Evolutionary conservation across 2,329 filamentous ascomycete species (phyloP).

Genomic region (Microcyclosporella mali): DNA sequence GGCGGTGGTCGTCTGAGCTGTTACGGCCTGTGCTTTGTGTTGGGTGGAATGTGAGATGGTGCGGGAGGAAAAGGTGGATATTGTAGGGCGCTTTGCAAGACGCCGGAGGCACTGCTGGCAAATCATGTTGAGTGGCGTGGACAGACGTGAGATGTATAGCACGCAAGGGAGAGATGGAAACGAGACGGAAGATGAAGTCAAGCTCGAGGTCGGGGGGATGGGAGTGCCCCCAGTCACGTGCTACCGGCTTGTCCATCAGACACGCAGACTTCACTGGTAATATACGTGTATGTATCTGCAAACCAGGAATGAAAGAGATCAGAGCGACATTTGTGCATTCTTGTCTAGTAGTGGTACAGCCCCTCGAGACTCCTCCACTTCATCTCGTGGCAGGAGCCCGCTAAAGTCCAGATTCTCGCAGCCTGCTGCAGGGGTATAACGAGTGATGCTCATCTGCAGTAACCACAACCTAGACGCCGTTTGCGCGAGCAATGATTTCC

Average conservation of each 20-base stretch:
- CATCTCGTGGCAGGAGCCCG: too few species aligned
- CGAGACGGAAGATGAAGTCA: not conserved
- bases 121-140: conserved; percentile 21
- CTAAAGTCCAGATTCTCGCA: not conserved
- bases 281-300: too few species aligned
- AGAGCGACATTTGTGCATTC: not conserved
- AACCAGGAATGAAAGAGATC: not conserved
- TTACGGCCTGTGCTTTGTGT: conserved; percentile 21
- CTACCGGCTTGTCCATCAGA: too few species aligned
- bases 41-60: conserved; percentile 13
- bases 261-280: too few species aligned
- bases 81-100: conserved; percentile 18
- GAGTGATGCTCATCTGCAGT: conserved; percentile 12
- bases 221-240: too few species aligned
- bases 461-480: conserved; percentile 5
- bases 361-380: not conserved
- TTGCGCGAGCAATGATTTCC: conserved; percentile 15
- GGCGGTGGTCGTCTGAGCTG: conserved; percentile 25
- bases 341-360: conserved; percentile 4
- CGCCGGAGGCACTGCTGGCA: conserved; percentile 27
- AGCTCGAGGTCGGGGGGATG: not conserved
- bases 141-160: too few species aligned
- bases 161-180: not conserved
- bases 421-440: conserved; percentile 21
- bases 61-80: conserved; percentile 5